phyloP scores from a whole-genome alignment of 192 early-diverging fungal species.

The Rhizophagus prolifer region DNA sequence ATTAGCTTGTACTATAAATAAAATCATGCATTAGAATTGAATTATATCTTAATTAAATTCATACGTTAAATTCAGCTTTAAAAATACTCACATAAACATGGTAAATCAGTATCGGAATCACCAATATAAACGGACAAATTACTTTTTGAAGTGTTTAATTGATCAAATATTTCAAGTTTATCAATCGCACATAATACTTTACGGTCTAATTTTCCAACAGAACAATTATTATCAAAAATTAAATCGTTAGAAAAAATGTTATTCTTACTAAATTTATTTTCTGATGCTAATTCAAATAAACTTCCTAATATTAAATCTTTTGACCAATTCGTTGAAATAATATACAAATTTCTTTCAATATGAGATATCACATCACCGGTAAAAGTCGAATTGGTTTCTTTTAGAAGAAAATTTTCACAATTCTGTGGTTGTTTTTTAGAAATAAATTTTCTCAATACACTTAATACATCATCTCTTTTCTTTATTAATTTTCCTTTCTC shows the following conservation, averaged over 20 bases:
- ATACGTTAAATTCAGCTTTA: neutral
- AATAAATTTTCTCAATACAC: neutral
- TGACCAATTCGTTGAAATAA: constrained; percentile 28
- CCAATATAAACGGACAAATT: constrained; percentile 26
- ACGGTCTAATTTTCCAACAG: constrained; percentile 18
- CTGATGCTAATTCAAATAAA: constrained; percentile 1
- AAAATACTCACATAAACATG: constrained; percentile 25
- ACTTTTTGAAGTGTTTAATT: neutral
- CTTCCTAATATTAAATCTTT: constrained; percentile 23
- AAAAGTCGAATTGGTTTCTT: too few relatives aligned
- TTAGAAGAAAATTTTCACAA: too few relatives aligned
- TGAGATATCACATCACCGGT: neutral
- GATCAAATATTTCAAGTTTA: constrained; percentile 27
- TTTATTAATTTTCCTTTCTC: neutral
- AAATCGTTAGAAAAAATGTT: constrained; percentile 23
- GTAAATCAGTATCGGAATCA: constrained; percentile 31
- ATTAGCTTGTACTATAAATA: constrained; percentile 17
- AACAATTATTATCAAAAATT: constrained; percentile 5
- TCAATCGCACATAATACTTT: constrained; percentile 12
- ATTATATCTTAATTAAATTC: too few relatives aligned
- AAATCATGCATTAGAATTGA: neutral
- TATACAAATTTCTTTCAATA: constrained; percentile 10
- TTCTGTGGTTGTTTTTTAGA: too few relatives aligned
- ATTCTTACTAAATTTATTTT: neutral
- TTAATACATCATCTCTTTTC: neutral